phyloP scores from a whole-genome alignment of 352 stramenopile genomes.

The Pythium dissimile region DNA sequence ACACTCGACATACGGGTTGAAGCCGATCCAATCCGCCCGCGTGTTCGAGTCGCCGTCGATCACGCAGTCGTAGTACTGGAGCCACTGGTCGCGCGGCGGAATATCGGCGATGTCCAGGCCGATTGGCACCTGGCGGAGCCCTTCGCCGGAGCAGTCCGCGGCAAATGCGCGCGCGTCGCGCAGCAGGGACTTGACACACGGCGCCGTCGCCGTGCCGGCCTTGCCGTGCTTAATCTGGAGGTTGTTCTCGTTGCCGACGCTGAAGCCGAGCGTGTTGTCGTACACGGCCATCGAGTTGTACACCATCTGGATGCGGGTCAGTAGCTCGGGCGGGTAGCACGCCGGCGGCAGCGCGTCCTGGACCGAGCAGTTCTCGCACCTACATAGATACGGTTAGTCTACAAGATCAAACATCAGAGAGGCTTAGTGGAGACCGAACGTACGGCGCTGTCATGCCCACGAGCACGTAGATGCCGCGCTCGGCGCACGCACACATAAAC shows the following conservation, averaged over 20 bases:
- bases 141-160: conserved; percentile 28
- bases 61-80: conserved; percentile 74
- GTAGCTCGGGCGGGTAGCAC: conserved; percentile 34
- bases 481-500: conserved; percentile 34
- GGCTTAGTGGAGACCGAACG: background rate
- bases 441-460: conserved; percentile 34
- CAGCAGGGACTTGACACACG: conserved; percentile 69
- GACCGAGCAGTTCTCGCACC: conserved; percentile 37
- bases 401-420: no score
- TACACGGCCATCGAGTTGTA: conserved; percentile 59
- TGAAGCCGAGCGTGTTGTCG: conserved; percentile 54
- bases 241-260: conserved; percentile 56
- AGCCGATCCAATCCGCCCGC: conserved; percentile 42
- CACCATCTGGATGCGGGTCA: conserved; percentile 36
- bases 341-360: conserved; percentile 23
- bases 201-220: conserved; percentile 40
- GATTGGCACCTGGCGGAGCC: conserved; percentile 59
- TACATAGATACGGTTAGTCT: conserved; percentile 18
- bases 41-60: conserved; percentile 40
- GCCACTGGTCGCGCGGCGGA: conserved; percentile 50
- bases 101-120: conserved; percentile 73
- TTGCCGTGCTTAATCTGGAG: conserved; percentile 38
- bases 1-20: conserved; percentile 64
- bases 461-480: conserved; percentile 39
- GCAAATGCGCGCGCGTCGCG: conserved; percentile 56